Evolutionary conservation across 805 yeast genomes (phyloP).

Genomic region (Metschnikowia rubicola): DNA sequence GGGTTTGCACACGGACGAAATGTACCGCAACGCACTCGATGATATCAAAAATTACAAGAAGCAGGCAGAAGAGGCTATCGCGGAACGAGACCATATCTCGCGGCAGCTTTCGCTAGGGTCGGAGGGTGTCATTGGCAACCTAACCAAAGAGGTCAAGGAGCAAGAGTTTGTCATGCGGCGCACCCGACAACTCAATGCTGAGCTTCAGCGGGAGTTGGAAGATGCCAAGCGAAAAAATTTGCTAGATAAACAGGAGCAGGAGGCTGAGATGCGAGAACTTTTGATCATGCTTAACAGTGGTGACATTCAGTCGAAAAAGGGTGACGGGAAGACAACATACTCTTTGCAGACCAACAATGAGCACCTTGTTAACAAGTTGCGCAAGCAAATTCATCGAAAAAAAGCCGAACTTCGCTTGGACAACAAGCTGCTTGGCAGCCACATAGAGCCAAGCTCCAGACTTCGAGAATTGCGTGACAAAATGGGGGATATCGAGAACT

Average conservation of each 20-base stretch:
- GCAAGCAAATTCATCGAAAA: conserved; percentile 44
- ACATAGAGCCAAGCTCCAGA: conserved; percentile 73
- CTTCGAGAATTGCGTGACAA: conserved; percentile 71
- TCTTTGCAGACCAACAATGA: conserved; percentile 33
- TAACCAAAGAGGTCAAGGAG: conserved; percentile 61
- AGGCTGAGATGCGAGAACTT: conserved; percentile 72
- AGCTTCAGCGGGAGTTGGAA: conserved; percentile 56
- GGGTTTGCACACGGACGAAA: conserved; percentile 78
- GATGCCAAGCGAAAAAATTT: conserved; percentile 59
- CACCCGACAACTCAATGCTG: conserved; percentile 60
- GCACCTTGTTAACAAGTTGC: conserved; percentile 39
- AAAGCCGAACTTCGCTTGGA: conserved; percentile 47
- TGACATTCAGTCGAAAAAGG: conserved; percentile 31
- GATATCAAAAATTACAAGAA: conserved; percentile 20
- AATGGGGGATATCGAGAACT: conserved; percentile 80
- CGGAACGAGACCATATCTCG: conserved; percentile 52
- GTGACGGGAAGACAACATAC: conserved; percentile 34
- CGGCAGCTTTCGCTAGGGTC: conserved; percentile 72
- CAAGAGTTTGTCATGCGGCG: conserved; percentile 55
- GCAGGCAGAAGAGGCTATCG: conserved; percentile 27
- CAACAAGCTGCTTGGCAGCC: conserved; percentile 45
- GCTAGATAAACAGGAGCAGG: conserved; percentile 70
- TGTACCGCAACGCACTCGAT: conserved; percentile 64
- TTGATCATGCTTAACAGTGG: conserved; percentile 56
- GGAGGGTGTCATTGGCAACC: conserved; percentile 60